These are phyloP conservation scores for Aspergillus incahuasiensis DNA, from an alignment of 495 filamentous ascomycete species.

Conservation along the genomic window DNA sequence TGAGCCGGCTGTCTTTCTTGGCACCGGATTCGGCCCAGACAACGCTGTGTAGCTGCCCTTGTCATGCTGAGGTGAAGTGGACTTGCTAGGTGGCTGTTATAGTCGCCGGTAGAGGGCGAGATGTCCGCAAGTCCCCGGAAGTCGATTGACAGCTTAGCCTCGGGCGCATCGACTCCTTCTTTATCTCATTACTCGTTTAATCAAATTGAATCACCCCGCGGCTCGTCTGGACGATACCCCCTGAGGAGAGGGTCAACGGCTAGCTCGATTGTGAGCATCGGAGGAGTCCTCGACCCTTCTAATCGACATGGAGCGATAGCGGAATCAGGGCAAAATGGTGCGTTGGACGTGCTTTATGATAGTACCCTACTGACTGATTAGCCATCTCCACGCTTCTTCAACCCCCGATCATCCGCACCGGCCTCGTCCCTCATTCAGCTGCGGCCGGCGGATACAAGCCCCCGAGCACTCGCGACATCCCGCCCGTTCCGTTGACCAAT, in stretches of 20 bases:
- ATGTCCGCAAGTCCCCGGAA: conserved; percentile 66
- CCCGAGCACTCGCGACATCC: conserved; percentile 89
- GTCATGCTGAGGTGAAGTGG: conserved; percentile 43
- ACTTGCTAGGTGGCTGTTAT: conserved; percentile 35
- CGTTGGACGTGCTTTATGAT: conserved; percentile 5
- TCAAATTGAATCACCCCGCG: conserved; percentile 40
- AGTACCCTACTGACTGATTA: conserved; percentile 25
- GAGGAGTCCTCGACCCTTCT: conserved; percentile 67
- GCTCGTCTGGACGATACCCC: conserved; percentile 40
- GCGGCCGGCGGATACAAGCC: conserved; percentile 67
- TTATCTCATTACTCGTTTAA: conserved; percentile 57
- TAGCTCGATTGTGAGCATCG: conserved; percentile 80
- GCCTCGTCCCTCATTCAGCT: conserved; percentile 69
- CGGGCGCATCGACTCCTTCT: conserved; percentile 46
- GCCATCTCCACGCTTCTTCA: conserved; percentile 93
- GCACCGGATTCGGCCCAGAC: background rate
- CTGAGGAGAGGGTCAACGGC: conserved; percentile 75
- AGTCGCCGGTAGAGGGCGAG: conserved; percentile 38
- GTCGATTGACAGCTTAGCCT: conserved; percentile 63
- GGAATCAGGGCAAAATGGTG: conserved; percentile 79
- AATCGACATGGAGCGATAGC: conserved; percentile 57
- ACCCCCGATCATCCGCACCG: conserved; percentile 83
- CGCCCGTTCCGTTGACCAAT: conserved; percentile 87
- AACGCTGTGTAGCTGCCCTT: conserved; percentile 20
- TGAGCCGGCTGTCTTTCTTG: background rate